A percentile compares a stretch with the other conserved stretches of the same genome.
Conservation (phyloP, 805 yeast genomes). For the Candida silvicultrix region DNA sequence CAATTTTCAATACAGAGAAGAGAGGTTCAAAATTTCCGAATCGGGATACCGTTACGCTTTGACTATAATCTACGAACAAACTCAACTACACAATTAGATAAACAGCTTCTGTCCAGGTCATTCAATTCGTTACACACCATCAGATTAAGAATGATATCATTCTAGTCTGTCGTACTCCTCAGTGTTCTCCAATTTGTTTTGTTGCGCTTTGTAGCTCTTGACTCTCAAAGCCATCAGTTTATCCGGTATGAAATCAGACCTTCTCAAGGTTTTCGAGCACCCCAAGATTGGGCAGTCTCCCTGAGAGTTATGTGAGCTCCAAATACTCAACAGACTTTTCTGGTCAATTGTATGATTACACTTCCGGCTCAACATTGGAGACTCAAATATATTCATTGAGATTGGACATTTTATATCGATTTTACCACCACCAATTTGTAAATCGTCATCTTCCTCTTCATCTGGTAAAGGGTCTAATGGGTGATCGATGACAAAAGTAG, state of each 20-base stretch:
- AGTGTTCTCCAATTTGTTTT: conserved; percentile 5
- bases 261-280: conserved; percentile 26
- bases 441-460: conserved; percentile 40
- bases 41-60: too few species aligned
- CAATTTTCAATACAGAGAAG: too few species aligned
- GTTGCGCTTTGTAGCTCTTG: conserved; percentile 27
- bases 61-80: too few species aligned
- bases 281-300: conserved; percentile 55
- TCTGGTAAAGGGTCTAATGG: conserved; percentile 62
- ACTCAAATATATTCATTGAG: conserved; percentile 41
- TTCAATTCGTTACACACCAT: too few species aligned
- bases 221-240: conserved; percentile 51
- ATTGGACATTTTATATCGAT: conserved; percentile 67
- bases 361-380: conserved; percentile 46
- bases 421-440: conserved; percentile 64
- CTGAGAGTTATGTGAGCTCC: conserved; percentile 7
- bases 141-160: too few species aligned
- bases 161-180: conserved; percentile 10
- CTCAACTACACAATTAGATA: too few species aligned
- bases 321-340: conserved; percentile 34
- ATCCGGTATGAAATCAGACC: conserved; percentile 38
- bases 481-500: conserved; percentile 42
- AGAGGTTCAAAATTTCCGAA: too few species aligned
- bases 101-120: too few species aligned
- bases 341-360: conserved; percentile 64